Conservation (phyloP, 1,139 yeast genomes). For the Geotrichum europaeum region DNA sequence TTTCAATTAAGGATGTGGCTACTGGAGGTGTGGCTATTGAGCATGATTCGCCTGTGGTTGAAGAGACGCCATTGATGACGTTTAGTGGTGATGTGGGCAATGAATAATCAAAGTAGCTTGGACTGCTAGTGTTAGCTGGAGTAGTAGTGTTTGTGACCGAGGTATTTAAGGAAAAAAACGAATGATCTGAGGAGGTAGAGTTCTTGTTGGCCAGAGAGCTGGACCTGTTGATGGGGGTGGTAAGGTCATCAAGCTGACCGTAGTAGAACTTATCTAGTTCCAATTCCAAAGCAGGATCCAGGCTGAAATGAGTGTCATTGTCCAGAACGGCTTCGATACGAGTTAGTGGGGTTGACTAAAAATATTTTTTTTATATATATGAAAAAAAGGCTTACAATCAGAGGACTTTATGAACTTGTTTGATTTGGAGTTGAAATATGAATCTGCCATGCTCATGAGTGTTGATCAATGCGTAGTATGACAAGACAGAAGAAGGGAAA, state of each 20-base stretch:
- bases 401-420: not conserved
- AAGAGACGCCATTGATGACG: not conserved
- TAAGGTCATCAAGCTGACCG: not conserved
- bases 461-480: not conserved
- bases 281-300: conserved; percentile 6
- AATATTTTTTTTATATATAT: not conserved
- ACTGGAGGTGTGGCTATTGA: not conserved
- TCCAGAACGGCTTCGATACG: not conserved
- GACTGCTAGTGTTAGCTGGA: not conserved
- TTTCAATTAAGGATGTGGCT: not conserved
- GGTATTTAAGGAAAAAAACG: not conserved
- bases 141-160: not conserved
- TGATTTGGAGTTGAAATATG: not conserved
- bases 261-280: conserved; percentile 11
- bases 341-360: not conserved
- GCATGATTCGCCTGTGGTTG: not conserved
- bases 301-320: not conserved
- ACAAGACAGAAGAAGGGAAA: not conserved
- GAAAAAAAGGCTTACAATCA: not conserved
- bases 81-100: not conserved
- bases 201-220: not conserved
- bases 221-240: not conserved
- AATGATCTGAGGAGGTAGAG: not conserved
- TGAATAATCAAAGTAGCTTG: not conserved
- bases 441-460: not conserved